These are phyloP conservation scores for Biscutella auriculata DNA, from an alignment of 441 rosid species.

Conservation along the genomic window DNA sequence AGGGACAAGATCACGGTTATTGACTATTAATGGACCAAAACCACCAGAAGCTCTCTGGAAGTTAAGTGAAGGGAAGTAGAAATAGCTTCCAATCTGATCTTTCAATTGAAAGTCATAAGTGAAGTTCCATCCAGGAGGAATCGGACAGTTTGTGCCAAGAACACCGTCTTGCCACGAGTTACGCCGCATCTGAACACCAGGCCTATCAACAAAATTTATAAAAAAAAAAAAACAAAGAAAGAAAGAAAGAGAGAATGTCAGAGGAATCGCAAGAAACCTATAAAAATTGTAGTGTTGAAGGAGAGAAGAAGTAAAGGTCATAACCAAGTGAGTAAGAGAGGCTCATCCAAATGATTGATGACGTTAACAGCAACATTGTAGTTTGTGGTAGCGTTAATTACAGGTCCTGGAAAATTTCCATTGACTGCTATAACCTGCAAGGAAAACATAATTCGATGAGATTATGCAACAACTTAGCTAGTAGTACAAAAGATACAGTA, in stretches of 20 bases:
- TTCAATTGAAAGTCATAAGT: constrained; percentile 74
- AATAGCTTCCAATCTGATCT: constrained; percentile 92
- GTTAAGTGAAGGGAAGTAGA: constrained; percentile 68
- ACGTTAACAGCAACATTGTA: constrained; percentile 57
- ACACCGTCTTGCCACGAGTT: constrained; percentile 95
- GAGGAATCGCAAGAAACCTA: background rate
- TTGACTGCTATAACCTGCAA: constrained; percentile 73
- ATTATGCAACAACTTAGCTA: background rate
- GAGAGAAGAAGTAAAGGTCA: background rate
- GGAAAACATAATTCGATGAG: too few relatives aligned
- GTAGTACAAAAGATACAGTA: background rate
- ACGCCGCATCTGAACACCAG: constrained; percentile 77
- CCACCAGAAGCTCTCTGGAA: constrained; percentile 92
- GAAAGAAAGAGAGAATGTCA: background rate
- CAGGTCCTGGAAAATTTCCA: constrained; percentile 69
- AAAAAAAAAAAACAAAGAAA: background rate
- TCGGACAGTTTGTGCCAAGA: constrained; percentile 75
- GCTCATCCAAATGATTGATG: constrained; percentile 58
- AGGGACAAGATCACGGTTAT: constrained; percentile 38
- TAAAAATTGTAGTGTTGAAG: background rate
- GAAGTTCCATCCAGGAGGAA: constrained; percentile 46
- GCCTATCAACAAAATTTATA: constrained; percentile 30
- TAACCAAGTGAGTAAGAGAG: constrained; percentile 80
- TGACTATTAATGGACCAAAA: constrained; percentile 64
- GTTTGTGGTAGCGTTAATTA: constrained; percentile 61